Conservation (phyloP, 164 flowering plant genomes). For the Hamamelis virginiana region DNA sequence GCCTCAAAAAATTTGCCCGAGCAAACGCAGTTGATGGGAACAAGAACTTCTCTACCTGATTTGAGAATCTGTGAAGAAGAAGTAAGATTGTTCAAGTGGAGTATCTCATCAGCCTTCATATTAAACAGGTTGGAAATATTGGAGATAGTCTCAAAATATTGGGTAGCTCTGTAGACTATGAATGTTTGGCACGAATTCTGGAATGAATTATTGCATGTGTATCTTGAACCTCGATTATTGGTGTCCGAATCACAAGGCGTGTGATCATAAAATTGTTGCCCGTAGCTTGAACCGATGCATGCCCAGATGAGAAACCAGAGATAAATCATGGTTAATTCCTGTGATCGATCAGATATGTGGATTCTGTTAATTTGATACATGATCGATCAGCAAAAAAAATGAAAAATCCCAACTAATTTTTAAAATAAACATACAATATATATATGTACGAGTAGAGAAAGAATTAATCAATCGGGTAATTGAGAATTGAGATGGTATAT, state of each 20-base stretch:
- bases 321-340: conserved; percentile 1
- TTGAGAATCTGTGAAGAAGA: conserved; percentile 13
- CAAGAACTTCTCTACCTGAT: conserved; percentile 16
- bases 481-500: background rate
- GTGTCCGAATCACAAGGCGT: conserved; percentile 1
- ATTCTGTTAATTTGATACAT: background rate
- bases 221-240: conserved; percentile 14
- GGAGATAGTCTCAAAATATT: conserved; percentile 13
- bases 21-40: conserved; percentile 20
- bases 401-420: no score
- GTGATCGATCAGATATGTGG: background rate
- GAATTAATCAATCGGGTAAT: background rate
- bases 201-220: conserved; percentile 16
- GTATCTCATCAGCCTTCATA: conserved; percentile 2
- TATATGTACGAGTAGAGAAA: background rate
- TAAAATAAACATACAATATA: no score
- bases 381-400: no score
- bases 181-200: conserved; percentile 14
- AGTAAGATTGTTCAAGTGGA: conserved; percentile 9
- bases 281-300: background rate
- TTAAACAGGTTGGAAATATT: conserved; percentile 14
- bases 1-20: conserved; percentile 15
- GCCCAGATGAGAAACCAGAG: conserved; percentile 11
- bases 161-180: conserved; percentile 17
- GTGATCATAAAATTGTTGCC: no score